Base-by-base conservation (phyloP, 1,139 yeast genomes). In the Candida glucosophila region DNA sequence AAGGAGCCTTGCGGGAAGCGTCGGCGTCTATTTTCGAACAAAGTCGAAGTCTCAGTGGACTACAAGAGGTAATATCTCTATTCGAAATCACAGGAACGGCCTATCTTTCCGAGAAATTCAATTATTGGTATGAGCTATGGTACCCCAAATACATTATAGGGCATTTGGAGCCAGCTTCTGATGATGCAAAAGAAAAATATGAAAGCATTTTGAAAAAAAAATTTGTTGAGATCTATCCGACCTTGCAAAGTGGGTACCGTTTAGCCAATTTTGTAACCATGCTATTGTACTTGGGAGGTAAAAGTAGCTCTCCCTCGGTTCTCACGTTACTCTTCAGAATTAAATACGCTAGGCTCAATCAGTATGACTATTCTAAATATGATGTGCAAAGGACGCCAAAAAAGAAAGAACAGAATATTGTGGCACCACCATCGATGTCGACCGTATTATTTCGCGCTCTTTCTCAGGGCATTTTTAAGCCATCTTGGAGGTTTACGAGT, bases 41-140 rank as follows among this genome's bases (percentile, higher is more conserved):
- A 24, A 55, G 76, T 31, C 61, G 81, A 30, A 53, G 73, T 17
- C 57, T 88, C 23, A 65, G 73, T 0, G 44, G 42, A 2, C 31
- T 50, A 3, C 97, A 88, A 45, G 55, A 69, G 3, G 30, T 58
- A n/a, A 69, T 72, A 0, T 66, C 86, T 0, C 51, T 88, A 17
- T 49, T 77, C 20, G 80, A 77, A 34, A 50, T 80, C 8, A 71
- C 83, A 1, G 77, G 82, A 1, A 47, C 73, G 1, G 78, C 90
- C 0, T 90, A 86, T 40, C 10, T 85, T 10, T 61, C 59, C 29
- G 88, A 77, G 33, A 85, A 83, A 43, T 54, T 81, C 27, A 81
- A 78, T 34, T 67, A 71, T 12, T 52, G 72, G 30, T 77, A 76
- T 46, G 92, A 82, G 33, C 56, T 65, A 26, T 58, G 82, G 46